Base-by-base conservation (phyloP, 2,329 filamentous ascomycete genomes). In the Pestalotiopsis sp. region DNA sequence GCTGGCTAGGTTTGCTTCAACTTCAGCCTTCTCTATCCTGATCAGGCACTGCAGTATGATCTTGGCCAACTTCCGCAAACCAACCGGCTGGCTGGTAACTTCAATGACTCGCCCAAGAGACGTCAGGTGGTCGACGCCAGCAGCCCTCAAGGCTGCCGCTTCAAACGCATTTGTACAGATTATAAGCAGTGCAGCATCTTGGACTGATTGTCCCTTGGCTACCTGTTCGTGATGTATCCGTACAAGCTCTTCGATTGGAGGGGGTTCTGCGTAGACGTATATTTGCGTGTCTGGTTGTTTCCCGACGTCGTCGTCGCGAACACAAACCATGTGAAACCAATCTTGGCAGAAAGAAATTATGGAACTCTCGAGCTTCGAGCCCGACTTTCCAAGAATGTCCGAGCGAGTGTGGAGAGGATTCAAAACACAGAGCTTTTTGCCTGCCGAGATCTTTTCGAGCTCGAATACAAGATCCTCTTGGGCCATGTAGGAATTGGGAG, bases 111-210 rank as follows among this genome's bases (percentile, higher is more conserved):
- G 68, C 11, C 73, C 73, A 5, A 74, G 70, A 1, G 72, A 71
- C 4, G 70, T 38, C 9, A 74, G 36, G 12, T 72, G 66, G 39
- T 71, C 63, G 17, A 73, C 57, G 14, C 73, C 73, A 17, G 73
- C 72, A 9, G 73, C 69, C 3, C 73, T 68, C 23, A 74, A 58
- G 1, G 73, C 73, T 3, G 73, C 73, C 5, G 73, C 72, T 67
- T 74, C 73, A 31, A 73, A 74, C 6, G 72, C 70, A 58, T 74
- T 74, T 23, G 73, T 74, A 23, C 72, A 74, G 7, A 74, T 71
- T 14, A 74, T 71, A 27, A 74, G 68, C 23, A 73, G 62, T 45
- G 73, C 73, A 12, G 71, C 68, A 31, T 72, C 66, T 59, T 68
- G 71, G 11, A 63, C 59, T 27, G 68, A 56, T 9, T 41, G 12